Evolutionary conservation across 305 asterid genomes (phyloP), one percentile per base, ranked within the genome.

Genomic region (Coffea humblotiana): DNA sequence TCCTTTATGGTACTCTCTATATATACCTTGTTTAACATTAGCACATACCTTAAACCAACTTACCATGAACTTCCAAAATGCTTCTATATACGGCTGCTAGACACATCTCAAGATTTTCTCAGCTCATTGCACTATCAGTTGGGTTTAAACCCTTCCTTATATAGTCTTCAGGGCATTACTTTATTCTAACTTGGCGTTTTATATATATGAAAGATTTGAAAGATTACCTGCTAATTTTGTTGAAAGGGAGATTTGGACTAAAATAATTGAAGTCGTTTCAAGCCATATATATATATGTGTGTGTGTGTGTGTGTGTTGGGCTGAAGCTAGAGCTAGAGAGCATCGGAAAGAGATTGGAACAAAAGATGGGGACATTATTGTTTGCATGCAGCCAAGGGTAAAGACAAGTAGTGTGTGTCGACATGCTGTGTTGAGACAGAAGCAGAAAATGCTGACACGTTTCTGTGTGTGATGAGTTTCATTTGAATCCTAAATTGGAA

Each of bases 321-420:
- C 58, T 12, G 60, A 21, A 47, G 76, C n/a, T 1, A 13, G 64
- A 47, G 76, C n/a, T 5, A 13, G 76, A 49, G 37, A 72, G 76
- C 25, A 23, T 72, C 27, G 47, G 25, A 72, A 51, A 51, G 35
- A 4, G 76, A 49, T 72, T 21, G 77, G 77, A 49, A 73, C 51
- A 65, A 73, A 73, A 29, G 56, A 58, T 47, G 70, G 65, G 12
- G 56, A 72, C 60, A 71, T 49, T 29, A 16, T 27, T 52, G 48
- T 73, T 73, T 73, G 77, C 48, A 73, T 51, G 77, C 29, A 73
- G 77, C 77, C 77, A 73, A 73, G 27, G 77, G 66, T 73, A 51
- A 73, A 9, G 77, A 73, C 77, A 73, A 73, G 29, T 18, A 16
- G 40, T 73, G 76, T 73, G 49, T 73, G 66, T 32, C 10, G 16